These are phyloP conservation scores for Elaeagnus macrophylla DNA, from an alignment of 306 rosid species.

Conservation along the genomic window DNA sequence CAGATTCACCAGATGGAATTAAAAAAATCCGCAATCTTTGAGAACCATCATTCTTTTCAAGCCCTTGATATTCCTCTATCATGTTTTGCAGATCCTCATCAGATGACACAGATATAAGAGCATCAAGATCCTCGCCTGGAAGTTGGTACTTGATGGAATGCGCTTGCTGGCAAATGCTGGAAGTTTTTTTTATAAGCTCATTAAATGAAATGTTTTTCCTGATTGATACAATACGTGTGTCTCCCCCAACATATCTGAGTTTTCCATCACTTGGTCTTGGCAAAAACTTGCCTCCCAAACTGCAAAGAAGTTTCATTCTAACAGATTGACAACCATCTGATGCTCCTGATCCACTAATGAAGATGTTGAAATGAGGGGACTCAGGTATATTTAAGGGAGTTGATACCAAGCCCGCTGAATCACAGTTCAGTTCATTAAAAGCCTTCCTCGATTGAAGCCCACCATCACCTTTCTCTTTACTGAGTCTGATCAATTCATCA, in stretches of 20 bases:
- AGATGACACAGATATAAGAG: constrained; percentile 69
- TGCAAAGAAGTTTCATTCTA: constrained; percentile 63
- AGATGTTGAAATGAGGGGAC: constrained; percentile 34
- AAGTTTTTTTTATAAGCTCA: constrained; percentile 54
- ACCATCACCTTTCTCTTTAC: constrained; percentile 24
- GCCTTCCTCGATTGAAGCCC: constrained; percentile 31
- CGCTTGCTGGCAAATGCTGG: constrained; percentile 48
- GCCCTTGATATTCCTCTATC: constrained; percentile 68
- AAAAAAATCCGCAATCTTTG: constrained; percentile 57
- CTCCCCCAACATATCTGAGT: constrained; percentile 73
- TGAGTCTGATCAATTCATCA: constrained; percentile 24
- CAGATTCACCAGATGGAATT: constrained; percentile 58
- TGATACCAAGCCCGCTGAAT: constrained; percentile 16
- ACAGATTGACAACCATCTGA: constrained; percentile 32
- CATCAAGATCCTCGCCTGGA: constrained; percentile 80
- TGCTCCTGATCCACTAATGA: constrained; percentile 27
- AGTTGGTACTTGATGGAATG: constrained; percentile 74
- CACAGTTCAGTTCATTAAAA: constrained; percentile 32
- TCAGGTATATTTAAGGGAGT: constrained; percentile 23
- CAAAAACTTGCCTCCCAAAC: constrained; percentile 64
- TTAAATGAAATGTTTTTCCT: constrained; percentile 43
- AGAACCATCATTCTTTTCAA: constrained; percentile 54
- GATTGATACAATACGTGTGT: constrained; percentile 53
- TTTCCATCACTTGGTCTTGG: constrained; percentile 74
- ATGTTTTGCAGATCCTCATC: constrained; percentile 79